Evolutionary conservation across 129 eudicot genomes (phyloP), one percentile per base, ranked within the genome.

Genomic region (Escallonia herrerae): DNA sequence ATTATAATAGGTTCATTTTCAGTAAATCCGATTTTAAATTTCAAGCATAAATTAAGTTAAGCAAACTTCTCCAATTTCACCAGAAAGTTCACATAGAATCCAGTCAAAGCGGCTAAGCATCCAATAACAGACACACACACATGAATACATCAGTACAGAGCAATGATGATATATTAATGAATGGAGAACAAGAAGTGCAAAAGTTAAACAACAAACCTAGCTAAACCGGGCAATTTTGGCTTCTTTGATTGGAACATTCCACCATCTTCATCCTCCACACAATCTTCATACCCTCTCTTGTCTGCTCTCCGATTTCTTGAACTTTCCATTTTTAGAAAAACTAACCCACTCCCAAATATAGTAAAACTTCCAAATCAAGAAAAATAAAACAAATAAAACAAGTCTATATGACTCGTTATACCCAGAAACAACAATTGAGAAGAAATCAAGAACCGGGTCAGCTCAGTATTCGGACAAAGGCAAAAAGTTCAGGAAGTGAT

Each of bases 151-250:
- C 33, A 22, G 33, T 22, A 22, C 33, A 22, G 1, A 22, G 33
- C 33, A 22, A 22, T 22, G 1, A 22, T 22, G 0, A 22, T 22
- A 22, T 22, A 22, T 22, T 22, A 22, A 22, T 22, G 33, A 22
- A 22, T 22, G 33, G 33, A 22, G 33, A 22, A 22, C 33, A 22
- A 44, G 53, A 38, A 13, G 6, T 41, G 47, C 15, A 67, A 48
- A 47, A 48, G 3, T 3, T 13, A 45, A 7, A 13, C 44, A 41
- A 71, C 70, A 62, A 66, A 85, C 87, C 87, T 82, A 4, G 87
- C 87, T 74, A 82, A 82, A 74, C 75, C 87, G 6, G 87, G 87
- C 54, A 82, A 41, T 55, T 74, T 82, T 63, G 81, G 87, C 61
- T 71, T 82, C 64, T 78, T 82, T 15, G 75, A 62, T 48, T 74